Percentiles rank a stretch among this genome's conserved stretches.
phyloP scores from a whole-genome alignment of 441 rosid genomes.

The Pelargonium exstipulatum region DNA sequence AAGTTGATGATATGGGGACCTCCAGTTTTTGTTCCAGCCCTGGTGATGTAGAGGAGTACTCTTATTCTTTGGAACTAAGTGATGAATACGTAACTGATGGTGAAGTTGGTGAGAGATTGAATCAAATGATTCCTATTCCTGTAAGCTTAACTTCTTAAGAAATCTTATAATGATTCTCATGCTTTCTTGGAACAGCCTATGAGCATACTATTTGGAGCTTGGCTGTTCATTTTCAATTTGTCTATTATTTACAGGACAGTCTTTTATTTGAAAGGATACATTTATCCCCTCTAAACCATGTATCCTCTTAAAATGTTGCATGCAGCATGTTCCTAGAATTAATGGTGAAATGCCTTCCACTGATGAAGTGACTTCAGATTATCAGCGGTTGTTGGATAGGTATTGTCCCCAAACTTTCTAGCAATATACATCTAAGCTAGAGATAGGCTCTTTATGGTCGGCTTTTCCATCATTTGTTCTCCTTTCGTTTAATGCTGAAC shows the following conservation, averaged over 20 bases:
- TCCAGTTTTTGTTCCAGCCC: constrained; percentile 41
- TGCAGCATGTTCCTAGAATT: constrained; percentile 62
- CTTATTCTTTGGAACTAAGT: constrained; percentile 43
- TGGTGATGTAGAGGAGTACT: constrained; percentile 43
- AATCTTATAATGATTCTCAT: background rate
- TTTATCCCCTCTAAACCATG: background rate
- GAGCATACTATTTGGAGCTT: background rate
- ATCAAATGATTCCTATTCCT: constrained; percentile 56
- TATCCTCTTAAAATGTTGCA: background rate
- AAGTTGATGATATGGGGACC: constrained; percentile 32
- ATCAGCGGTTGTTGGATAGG: constrained; percentile 60
- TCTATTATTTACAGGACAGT: background rate
- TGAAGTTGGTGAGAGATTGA: constrained; percentile 52
- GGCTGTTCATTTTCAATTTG: background rate
- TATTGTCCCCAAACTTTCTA: constrained; percentile 12
- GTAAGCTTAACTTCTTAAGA: constrained; percentile 31
- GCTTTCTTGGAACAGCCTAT: background rate
- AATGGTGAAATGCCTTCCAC: constrained; percentile 69
- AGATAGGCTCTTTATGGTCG: constrained; percentile 19
- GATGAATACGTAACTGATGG: constrained; percentile 41
- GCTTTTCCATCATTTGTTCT: constrained; percentile 17
- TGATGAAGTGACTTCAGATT: constrained; percentile 70
- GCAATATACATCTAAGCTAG: background rate
- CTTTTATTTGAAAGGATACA: background rate
- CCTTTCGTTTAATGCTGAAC: background rate